Percentiles rank a stretch among this genome's conserved stretches.
phyloP scores from a whole-genome alignment of 169 alveolate species.

The Sarcocystis neurona region DNA sequence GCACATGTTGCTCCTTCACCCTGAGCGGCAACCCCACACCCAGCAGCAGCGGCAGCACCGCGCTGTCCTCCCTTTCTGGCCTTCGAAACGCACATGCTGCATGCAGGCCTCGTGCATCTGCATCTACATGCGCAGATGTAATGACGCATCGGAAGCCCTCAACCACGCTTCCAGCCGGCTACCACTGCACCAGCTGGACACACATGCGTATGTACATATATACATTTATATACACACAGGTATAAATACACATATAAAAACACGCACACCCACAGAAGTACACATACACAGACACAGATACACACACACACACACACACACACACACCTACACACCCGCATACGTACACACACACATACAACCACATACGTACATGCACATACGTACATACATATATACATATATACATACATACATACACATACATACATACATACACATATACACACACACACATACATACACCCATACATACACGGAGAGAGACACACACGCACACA shows the following conservation, averaged over 20 bases:
- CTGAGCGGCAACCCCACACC: slow-evolving; percentile 42
- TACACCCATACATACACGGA: background rate
- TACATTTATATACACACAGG: background rate
- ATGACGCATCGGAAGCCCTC: too few relatives aligned
- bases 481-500: background rate
- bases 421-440: background rate
- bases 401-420: background rate
- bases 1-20: slow-evolving; percentile 71
- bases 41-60: background rate
- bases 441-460: background rate
- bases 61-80: too few relatives aligned
- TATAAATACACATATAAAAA: background rate
- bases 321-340: background rate
- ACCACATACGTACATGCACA: background rate
- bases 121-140: too few relatives aligned
- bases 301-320: background rate
- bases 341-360: background rate
- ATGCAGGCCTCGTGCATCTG: too few relatives aligned
- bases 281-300: background rate
- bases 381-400: background rate
- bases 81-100: too few relatives aligned
- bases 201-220: background rate
- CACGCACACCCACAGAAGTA: background rate
- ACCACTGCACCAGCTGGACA: background rate
- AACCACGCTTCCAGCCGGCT: too few relatives aligned